A percentile compares a stretch with the other conserved stretches of the same genome.
phyloP scores from a whole-genome alignment of 768 basidiomycete genomes.

The Boletus insuetus region DNA sequence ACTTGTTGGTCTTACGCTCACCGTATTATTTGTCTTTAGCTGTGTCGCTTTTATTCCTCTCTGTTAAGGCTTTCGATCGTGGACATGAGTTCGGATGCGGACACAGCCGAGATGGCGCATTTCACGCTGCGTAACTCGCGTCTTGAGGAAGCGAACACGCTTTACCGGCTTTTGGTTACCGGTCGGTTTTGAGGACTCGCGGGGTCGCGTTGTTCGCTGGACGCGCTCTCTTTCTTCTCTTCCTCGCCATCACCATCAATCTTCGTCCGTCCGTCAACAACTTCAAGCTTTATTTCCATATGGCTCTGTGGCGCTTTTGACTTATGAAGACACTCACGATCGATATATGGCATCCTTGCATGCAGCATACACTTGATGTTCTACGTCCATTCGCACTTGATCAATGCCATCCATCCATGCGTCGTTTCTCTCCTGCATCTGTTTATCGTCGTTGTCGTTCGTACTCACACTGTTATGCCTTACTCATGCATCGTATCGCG shows the following conservation, averaged over 20 bases:
- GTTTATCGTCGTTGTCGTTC: neutral
- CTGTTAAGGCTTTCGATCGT: conserved; percentile 66
- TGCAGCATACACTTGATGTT: neutral
- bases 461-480: conserved; percentile 5
- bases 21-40: conserved; percentile 34
- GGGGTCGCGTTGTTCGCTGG: neutral
- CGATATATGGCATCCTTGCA: neutral
- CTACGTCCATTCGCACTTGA: neutral
- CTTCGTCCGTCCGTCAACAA: neutral
- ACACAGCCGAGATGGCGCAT: conserved; percentile 75
- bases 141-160: conserved; percentile 72
- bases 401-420: neutral
- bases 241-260: neutral
- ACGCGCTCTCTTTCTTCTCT: neutral
- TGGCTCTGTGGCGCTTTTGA: conserved; percentile 13
- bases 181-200: conserved; percentile 28
- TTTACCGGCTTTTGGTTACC: conserved; percentile 63
- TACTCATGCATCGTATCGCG: neutral
- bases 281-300: neutral
- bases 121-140: conserved; percentile 70
- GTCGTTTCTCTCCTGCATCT: neutral
- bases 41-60: conserved; percentile 74
- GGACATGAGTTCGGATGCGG: conserved; percentile 60
- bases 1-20: conserved; percentile 1
- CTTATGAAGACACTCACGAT: conserved; percentile 14